These are phyloP conservation scores for Metarhizium rileyi DNA, from an alignment of 2,329 filamentous ascomycete genomes.

Conservation along the genomic window DNA sequence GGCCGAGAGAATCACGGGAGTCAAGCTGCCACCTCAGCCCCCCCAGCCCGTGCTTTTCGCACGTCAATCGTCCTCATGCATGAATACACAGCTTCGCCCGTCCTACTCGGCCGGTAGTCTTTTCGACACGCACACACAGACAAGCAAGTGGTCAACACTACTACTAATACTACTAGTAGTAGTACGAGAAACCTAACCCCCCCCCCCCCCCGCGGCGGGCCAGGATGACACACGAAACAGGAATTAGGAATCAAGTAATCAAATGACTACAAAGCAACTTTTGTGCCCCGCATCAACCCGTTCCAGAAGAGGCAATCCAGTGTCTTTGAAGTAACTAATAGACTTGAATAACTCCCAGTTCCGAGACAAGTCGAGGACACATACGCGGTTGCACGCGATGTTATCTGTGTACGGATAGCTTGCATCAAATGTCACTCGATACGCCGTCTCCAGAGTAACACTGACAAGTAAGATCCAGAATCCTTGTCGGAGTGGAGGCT, in stretches of 20 bases:
- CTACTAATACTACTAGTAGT: too few relatives aligned
- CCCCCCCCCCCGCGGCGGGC: too few relatives aligned
- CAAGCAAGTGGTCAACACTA: too few relatives aligned
- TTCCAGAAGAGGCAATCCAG: background rate
- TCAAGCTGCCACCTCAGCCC: background rate
- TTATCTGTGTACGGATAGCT: too few relatives aligned
- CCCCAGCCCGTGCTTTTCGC: background rate
- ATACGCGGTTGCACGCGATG: too few relatives aligned
- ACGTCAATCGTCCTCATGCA: background rate
- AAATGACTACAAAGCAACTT: too few relatives aligned
- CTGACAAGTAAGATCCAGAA: background rate
- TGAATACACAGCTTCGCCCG: background rate
- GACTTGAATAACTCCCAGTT: background rate
- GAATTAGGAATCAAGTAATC: too few relatives aligned
- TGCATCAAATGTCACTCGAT: too few relatives aligned
- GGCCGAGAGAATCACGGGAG: background rate
- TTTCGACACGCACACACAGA: background rate
- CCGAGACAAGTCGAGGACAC: too few relatives aligned
- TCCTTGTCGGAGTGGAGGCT: too few relatives aligned
- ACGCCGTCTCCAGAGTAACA: background rate
- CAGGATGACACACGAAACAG: too few relatives aligned
- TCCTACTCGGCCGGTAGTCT: background rate
- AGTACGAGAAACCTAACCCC: too few relatives aligned
- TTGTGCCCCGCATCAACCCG: background rate
- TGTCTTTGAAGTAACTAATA: background rate